Evolutionary conservation across 1,284 basidiomycete species (phyloP), one percentile per base, ranked within the genome.

Genomic region (Ustilago nuda): DNA sequence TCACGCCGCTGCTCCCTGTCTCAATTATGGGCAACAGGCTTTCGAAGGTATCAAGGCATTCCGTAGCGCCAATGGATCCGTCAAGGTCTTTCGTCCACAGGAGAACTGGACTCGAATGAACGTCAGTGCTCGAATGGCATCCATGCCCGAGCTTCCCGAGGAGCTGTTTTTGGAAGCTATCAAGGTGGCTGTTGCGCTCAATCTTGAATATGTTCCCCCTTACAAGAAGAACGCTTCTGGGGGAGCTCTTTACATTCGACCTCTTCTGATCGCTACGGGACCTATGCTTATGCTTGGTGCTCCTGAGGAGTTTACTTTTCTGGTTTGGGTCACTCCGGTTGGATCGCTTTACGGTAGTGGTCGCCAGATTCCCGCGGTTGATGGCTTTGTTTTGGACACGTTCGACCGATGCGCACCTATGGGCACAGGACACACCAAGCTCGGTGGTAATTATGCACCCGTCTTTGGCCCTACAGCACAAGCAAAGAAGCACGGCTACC

Each of bases 31-130:
- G 8, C 83, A 84, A 66, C 79, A 82, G 74, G 52, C 77, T 46
- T 86, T 86, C 45, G 85, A 86, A 54, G 85, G 85, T 3, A 76
- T 86, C 64, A 86, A 86, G 79, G 85, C 83, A 0, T 85, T 85
- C 73, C 70, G 83, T 35, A 59, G 61, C 5, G 56, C 71, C 17
- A 66, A 69, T 17, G 81, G 80, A 39, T 74, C 72, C 4, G 84
- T 86, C 50, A 79, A 79, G 43, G 65, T 87, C 58, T 86, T 87
- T 73, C 73, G 86, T 43, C 86, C 86, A n/a, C 66, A 85, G 33
- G 85, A 86, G 61, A 87, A 87, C 67, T 74, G 78, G 50, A 57
- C 56, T 19, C 78, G 85, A 11, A 73, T 86, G 62, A 82, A 83
- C 72, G 73, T 84, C 57, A 82, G 79, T 13, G 86, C 81, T n/a